Evolutionary conservation across 1,284 basidiomycete species (phyloP), one percentile per base, ranked within the genome.

Genomic region (Laetiporus sulphureus): DNA sequence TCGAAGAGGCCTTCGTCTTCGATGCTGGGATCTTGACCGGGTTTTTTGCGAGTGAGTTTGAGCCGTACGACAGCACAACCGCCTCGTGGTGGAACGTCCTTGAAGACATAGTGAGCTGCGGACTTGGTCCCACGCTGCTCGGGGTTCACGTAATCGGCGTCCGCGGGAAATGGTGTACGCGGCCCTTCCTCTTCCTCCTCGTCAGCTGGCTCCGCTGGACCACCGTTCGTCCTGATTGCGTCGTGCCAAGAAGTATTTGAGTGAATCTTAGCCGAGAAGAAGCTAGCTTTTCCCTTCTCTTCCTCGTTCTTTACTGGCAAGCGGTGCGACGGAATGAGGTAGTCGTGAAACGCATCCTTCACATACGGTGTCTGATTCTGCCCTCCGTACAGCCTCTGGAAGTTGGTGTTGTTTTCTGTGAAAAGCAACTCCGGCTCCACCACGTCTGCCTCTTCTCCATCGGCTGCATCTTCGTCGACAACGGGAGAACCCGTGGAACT

Each of bases 261-360:
- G 34, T 75, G 74, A 37, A 75, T 74, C 46, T 66, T 71, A 3
- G 67, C 66, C 1, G 64, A 55, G 56, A 75, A 75, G 47, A 61
- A 58, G n/a, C n/a, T n/a, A n/a, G n/a, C n/a, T n/a, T n/a, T n/a
- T 61, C 58, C 57, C 57, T 58, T 13, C 50, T 69, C 45, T 27
- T 50, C 52, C 1, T 51, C 46, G 10, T 45, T 52, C 4, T 54
- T 42, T 4, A 43, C 40, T 13, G 75, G 64, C 4, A 85, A 85
- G 40, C 90, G 83, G 64, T 97, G 94, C 12, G 71, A 71, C 3
- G 83, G 82, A 49, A 98, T 83, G 61, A 98, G 89, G 60, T 98
- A 89, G 61, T 98, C 94, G 59, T 99, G 93, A 74, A 99, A 98
- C n/a, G 87, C 94, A 58, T 99, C 95, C 68, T 99, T 99, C 56